These are phyloP conservation scores for Ganoderma boninense DNA, from an alignment of 1,284 basidiomycete species.

Conservation along the genomic window DNA sequence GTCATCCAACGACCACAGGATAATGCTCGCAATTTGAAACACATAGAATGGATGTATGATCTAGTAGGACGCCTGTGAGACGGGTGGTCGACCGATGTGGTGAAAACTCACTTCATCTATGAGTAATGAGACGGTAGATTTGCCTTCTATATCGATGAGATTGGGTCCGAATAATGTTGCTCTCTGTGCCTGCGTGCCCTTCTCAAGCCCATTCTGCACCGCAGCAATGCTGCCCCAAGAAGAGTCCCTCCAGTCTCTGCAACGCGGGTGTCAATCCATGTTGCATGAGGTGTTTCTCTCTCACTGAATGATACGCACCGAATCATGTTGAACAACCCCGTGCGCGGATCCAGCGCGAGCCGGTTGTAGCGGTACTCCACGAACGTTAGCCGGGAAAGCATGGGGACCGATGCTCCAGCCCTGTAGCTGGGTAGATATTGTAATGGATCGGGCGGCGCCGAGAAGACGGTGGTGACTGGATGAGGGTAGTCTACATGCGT, in stretches of 20 bases:
- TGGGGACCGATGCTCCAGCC: constrained; percentile 38
- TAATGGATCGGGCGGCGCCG: constrained; percentile 39
- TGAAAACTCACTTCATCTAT: constrained; percentile 82
- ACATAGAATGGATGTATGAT: constrained; percentile 97
- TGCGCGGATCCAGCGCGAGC: constrained; percentile 88
- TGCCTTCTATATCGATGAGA: constrained; percentile 91
- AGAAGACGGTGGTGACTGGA: constrained; percentile 82
- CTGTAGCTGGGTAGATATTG: constrained; percentile 28
- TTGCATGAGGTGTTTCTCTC: neutral
- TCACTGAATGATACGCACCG: constrained; percentile 56
- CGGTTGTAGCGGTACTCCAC: constrained; percentile 91
- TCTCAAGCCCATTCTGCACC: constrained; percentile 72
- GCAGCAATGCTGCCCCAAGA: constrained; percentile 72
- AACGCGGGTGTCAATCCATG: neutral
- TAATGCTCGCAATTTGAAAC: constrained; percentile 97
- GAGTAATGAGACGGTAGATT: constrained; percentile 83
- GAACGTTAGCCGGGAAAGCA: constrained; percentile 62
- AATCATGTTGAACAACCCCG: constrained; percentile 85
- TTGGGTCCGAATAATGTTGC: constrained; percentile 86
- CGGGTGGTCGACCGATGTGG: constrained; percentile 19
- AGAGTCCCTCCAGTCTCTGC: constrained; percentile 93
- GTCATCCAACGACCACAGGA: constrained; percentile 94
- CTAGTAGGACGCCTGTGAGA: constrained; percentile 45
- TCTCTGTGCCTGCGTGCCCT: constrained; percentile 69
- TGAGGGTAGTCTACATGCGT: constrained; percentile 78